Percentiles rank a stretch among this genome's conserved stretches.
Conservation (phyloP, 2,329 filamentous ascomycete species). For the Juglanconis oblonga region DNA sequence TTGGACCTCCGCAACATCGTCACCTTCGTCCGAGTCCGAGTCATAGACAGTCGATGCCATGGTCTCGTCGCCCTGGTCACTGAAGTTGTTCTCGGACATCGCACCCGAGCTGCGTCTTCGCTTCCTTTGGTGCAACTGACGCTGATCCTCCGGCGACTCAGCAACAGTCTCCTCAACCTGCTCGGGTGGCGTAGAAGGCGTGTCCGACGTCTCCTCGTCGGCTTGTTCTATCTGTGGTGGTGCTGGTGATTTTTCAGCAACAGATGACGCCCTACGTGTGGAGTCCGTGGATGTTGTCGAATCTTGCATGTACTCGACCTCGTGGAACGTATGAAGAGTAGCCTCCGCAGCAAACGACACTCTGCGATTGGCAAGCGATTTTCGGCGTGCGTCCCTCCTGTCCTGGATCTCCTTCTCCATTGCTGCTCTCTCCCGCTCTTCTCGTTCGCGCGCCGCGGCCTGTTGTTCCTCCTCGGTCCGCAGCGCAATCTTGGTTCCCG, state of each 20-base stretch:
- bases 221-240: constrained; percentile 27
- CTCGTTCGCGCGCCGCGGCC: constrained; percentile 65
- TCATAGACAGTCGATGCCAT: constrained; percentile 79
- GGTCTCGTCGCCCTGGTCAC: constrained; percentile 49
- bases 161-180: constrained; percentile 55
- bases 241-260: constrained; percentile 33
- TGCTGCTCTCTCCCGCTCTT: constrained; percentile 61
- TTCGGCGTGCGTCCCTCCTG: constrained; percentile 82
- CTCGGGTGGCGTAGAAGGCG: constrained; percentile 61
- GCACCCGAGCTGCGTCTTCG: constrained; percentile 64
- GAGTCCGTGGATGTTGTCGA: constrained; percentile 78
- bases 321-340: constrained; percentile 95
- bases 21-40: constrained; percentile 57
- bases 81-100: constrained; percentile 60
- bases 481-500: constrained; percentile 59
- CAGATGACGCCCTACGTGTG: constrained; percentile 68
- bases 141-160: constrained; percentile 63
- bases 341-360: constrained; percentile 98
- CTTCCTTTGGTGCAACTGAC: constrained; percentile 60
- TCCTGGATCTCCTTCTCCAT: constrained; percentile 63
- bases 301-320: constrained; percentile 84
- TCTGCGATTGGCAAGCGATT: constrained; percentile 87
- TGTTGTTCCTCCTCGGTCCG: constrained; percentile 70
- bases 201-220: constrained; percentile 49
- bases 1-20: constrained; percentile 53